These are phyloP conservation scores for Coffea eugenioides DNA, from an alignment of 257 asterid genomes.

Conservation along the genomic window DNA sequence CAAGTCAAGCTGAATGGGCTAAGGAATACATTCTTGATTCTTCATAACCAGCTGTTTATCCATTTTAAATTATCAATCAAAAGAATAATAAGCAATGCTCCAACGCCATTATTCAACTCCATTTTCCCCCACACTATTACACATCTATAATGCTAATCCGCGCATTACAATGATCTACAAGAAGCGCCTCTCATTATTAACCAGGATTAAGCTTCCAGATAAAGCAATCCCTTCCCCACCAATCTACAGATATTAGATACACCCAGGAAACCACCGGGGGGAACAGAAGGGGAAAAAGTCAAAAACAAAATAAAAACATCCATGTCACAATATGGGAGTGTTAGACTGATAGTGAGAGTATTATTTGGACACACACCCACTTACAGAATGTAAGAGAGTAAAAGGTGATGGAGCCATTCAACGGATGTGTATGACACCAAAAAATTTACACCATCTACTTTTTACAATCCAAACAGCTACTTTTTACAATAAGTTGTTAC, in stretches of 20 bases:
- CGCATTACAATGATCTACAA: slow-evolving; percentile 5
- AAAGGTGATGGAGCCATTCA: too few relatives aligned
- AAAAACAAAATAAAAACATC: background rate
- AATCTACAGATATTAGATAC: background rate
- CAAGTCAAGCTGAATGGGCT: background rate
- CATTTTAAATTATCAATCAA: background rate
- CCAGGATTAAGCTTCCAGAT: too few relatives aligned
- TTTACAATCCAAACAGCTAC: background rate
- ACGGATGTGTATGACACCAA: too few relatives aligned
- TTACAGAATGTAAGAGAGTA: background rate
- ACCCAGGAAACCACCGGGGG: background rate
- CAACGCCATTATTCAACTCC: background rate
- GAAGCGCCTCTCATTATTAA: too few relatives aligned
- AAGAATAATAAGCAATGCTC: background rate
- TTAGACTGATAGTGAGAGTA: too few relatives aligned
- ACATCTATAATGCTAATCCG: background rate
- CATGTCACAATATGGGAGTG: too few relatives aligned
- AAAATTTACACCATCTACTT: background rate
- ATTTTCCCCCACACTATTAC: background rate
- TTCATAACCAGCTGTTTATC: background rate
- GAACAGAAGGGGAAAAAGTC: too few relatives aligned
- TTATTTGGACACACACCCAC: too few relatives aligned
- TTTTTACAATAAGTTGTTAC: background rate
- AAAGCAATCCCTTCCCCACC: background rate
- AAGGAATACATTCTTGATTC: background rate